Evolutionary conservation across 2,329 filamentous ascomycete species (phyloP), one percentile per base, ranked within the genome.

Genomic region (Thielaviopsis musarum): DNA sequence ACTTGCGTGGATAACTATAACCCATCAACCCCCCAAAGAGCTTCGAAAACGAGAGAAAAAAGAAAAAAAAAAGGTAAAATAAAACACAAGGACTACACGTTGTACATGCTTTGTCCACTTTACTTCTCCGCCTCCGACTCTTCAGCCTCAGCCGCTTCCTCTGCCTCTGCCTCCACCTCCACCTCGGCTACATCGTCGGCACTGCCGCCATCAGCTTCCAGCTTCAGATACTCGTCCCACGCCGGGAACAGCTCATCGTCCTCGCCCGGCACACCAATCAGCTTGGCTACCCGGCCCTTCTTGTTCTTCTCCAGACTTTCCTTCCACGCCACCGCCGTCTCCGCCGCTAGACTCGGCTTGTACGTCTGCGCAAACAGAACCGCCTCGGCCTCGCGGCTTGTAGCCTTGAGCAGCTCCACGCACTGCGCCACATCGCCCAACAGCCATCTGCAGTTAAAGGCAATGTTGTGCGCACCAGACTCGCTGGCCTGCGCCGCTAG

Each of bases 311-410:
- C 91, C 55, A 98, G 72, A 34, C 75, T 81, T 62, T 83, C 79
- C 73, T 95, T 96, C 93, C 91, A 98, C 63, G 81, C 73, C 62
- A 77, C 76, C 5, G 88, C 89, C 0, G 90, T 77, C 1, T 76
- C 78, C 0, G 78, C 73, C 15, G 88, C 81, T 28, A 84, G 71
- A 63, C 85, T 91, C 0, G 93, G 93, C 74, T 91, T 93, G 73
- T 97, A 98, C 2, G 91, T 98, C 72, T 97, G 91, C 4, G 89
- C 83, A 70, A 97, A 95, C 28, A 98, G 77, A 0, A 90, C 90
- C 0, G 93, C 88, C 72, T 98, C 93, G 0, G 91, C 85, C 41
- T 84, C 73, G 53, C 93, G 81, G 64, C 84, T 84, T 0, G 91
- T 96, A 70, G 84, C 83, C 54, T 82, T 77, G 12, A 98, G 80